Conservation (phyloP, 495 filamentous ascomycete genomes). For the Annulohypoxylon maeteangense region DNA sequence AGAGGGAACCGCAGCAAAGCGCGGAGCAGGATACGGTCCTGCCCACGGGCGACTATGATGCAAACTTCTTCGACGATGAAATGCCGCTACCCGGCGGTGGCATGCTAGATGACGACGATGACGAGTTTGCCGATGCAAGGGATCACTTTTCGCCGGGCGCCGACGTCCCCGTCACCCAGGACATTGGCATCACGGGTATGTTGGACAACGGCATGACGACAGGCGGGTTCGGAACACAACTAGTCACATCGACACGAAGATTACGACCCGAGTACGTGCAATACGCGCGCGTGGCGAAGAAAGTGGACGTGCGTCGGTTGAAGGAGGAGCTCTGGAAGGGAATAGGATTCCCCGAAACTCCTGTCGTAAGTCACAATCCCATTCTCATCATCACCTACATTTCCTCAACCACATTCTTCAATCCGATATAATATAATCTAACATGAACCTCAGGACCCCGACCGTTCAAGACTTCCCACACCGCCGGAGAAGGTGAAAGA, state of each 20-base stretch:
- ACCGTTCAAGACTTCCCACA: conserved; percentile 47
- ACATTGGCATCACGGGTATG: conserved; percentile 59
- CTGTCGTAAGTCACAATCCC: conserved; percentile 50
- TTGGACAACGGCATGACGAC: conserved; percentile 61
- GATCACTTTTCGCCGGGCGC: conserved; percentile 86
- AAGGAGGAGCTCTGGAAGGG: conserved; percentile 98
- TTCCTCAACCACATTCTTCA: not conserved
- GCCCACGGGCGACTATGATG: conserved; percentile 84
- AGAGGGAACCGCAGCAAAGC: conserved; percentile 65
- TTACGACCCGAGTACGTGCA: conserved; percentile 94
- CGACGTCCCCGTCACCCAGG: conserved; percentile 60
- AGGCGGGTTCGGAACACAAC: conserved; percentile 85
- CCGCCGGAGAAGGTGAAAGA: conserved; percentile 44
- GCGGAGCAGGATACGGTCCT: conserved; percentile 55
- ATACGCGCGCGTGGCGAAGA: conserved; percentile 96
- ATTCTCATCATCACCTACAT: not conserved
- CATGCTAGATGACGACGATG: conserved; percentile 76
- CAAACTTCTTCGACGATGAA: conserved; percentile 98
- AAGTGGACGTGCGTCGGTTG: conserved; percentile 94
- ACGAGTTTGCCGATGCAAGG: conserved; percentile 86
- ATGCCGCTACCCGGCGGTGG: conserved; percentile 76
- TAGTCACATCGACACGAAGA: conserved; percentile 88
- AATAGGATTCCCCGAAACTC: conserved; percentile 70
- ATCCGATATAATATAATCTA: conserved; percentile 2
- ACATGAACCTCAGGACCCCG: conserved; percentile 40